Evolutionary conservation across 257 asterid species (phyloP), one percentile per base, ranked within the genome.

Genomic region (Jasminum sambac): DNA sequence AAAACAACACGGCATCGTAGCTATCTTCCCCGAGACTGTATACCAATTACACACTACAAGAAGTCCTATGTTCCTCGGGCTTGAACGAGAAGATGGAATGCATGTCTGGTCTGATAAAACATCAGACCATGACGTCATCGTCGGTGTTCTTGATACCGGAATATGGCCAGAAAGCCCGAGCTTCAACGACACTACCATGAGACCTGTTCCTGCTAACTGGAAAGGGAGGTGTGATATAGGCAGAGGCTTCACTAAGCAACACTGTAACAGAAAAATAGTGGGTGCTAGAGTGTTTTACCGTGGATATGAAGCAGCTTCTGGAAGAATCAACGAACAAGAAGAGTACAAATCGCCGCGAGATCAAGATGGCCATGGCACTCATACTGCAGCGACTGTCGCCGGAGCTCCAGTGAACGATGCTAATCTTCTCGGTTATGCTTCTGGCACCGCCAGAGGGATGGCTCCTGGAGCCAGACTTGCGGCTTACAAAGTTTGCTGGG

Each of bases 281-380:
- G 99, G 99, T 1, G 99, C 99, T n/a, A 72, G 96, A 69, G 76
- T 81, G 3, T 91, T 94, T 64, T 91, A 84, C 78, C 73, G 71
- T 0, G 99, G 99, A 0, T 88, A 89, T 57, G 99, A 94, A 61
- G 90, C 98, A 0, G 86, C 90, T 37, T 83, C 98, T 0, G 99
- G 99, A 0, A 88, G 73, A 62, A 94, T 94, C 43, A 85, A 88
- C 19, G 98, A 83, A 46, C 76, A 72, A 23, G 85, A 63, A 11
- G 96, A 94, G 89, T 85, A 36, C 66, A 88, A 85, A 64, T 91
- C 99, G 0, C 85, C 99, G 0, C 48, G 99, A 17, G 99, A 94
- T 74, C 93, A 91, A 55, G 99, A 94, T 44, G 99, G 99, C 16
- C 99, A 94, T 55, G 99, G 99, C 2, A 91, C 98, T 0, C 98